These are phyloP conservation scores for Debaryomyces singareniensis DNA, from an alignment of 1,139 yeast genomes.

Conservation along the genomic window DNA sequence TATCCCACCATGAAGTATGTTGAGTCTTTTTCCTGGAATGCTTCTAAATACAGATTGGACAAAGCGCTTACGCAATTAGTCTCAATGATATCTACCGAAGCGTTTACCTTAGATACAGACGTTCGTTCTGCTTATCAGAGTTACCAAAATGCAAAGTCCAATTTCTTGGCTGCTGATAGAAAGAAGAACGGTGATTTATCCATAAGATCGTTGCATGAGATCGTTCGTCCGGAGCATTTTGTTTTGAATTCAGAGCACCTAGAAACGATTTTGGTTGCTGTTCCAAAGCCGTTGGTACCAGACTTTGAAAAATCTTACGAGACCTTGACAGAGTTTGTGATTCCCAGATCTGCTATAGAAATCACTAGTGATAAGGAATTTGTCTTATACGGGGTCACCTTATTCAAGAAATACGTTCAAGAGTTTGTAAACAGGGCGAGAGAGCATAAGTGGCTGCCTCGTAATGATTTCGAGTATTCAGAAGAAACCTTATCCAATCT, in stretches of 20 bases:
- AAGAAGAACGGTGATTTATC: slow-evolving; percentile 91
- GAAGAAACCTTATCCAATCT: slow-evolving; percentile 68
- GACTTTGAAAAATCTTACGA: slow-evolving; percentile 71
- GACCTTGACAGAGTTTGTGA: slow-evolving; percentile 71
- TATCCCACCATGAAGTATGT: slow-evolving; percentile 43
- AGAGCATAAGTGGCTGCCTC: slow-evolving; percentile 86
- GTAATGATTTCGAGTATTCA: slow-evolving; percentile 80
- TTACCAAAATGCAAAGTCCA: slow-evolving; percentile 79
- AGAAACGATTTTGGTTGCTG: slow-evolving; percentile 77
- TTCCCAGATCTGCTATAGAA: slow-evolving; percentile 78
- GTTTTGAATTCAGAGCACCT: slow-evolving; percentile 82
- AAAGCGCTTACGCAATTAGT: slow-evolving; percentile 75
- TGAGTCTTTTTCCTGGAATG: slow-evolving; percentile 79
- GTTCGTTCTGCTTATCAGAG: slow-evolving; percentile 63
- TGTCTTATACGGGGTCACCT: slow-evolving; percentile 66
- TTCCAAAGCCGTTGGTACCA: slow-evolving; percentile 58
- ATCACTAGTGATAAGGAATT: slow-evolving; percentile 72
- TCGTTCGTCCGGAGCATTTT: slow-evolving; percentile 80
- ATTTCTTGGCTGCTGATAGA: slow-evolving; percentile 81
- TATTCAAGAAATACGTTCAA: slow-evolving; percentile 73
- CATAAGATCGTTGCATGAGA: slow-evolving; percentile 82
- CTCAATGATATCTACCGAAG: slow-evolving; percentile 65
- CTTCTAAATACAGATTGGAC: slow-evolving; percentile 79
- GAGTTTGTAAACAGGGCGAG: slow-evolving; percentile 69
- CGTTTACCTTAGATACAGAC: slow-evolving; percentile 75